A percentile compares a stretch with the other conserved stretches of the same genome.
phyloP scores from a whole-genome alignment of 148 eudicot species.

The Nepenthes gracilis region DNA sequence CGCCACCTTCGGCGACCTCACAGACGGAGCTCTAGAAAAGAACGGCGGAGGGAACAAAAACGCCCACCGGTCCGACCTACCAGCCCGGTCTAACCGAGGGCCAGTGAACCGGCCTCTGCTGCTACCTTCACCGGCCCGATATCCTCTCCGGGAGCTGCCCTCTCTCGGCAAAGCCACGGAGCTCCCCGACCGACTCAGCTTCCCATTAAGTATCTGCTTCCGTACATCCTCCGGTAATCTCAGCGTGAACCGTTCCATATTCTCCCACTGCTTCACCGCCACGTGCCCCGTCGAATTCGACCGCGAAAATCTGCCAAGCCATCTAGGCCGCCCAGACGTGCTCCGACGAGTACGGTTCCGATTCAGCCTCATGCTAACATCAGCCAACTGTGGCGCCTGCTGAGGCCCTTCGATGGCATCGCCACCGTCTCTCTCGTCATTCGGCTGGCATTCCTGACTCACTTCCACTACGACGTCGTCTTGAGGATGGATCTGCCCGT shows the following conservation, averaged over 20 bases:
- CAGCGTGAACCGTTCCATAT: constrained; percentile 3
- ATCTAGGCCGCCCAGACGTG: neutral
- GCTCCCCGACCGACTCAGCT: neutral
- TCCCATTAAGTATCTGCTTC: constrained; percentile 2
- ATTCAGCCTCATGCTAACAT: neutral
- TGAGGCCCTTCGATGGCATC: neutral
- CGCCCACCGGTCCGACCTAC: constrained; percentile 1
- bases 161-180: neutral
- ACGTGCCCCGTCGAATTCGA: constrained; percentile 7
- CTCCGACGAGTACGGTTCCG: neutral
- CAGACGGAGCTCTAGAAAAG: too few species aligned
- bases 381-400: neutral
- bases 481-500: too few species aligned
- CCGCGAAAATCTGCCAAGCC: neutral
- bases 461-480: neutral
- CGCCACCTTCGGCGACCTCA: too few species aligned
- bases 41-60: neutral
- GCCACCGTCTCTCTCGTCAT: neutral
- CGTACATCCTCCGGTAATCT: constrained; percentile 7
- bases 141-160: neutral
- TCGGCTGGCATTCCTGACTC: neutral
- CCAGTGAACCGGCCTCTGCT: neutral
- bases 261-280: constrained; percentile 1
- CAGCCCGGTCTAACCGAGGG: neutral
- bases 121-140: constrained; percentile 1